phyloP scores from a whole-genome alignment of 805 yeast species.

The Suhomyces faveliae region DNA sequence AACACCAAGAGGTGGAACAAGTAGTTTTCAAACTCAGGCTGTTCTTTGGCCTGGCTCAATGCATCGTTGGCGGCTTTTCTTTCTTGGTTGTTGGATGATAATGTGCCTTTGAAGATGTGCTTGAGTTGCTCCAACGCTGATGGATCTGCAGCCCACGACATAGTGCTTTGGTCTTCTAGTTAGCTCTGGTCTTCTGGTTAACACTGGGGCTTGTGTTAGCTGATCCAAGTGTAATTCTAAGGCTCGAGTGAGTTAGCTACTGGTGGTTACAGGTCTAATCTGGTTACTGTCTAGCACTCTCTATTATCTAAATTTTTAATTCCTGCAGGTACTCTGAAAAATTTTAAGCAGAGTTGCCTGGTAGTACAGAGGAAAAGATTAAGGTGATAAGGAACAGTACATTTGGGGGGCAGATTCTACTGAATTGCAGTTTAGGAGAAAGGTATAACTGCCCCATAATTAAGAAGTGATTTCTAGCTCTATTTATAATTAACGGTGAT shows the following conservation, averaged over 20 bases:
- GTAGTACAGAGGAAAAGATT: too few relatives aligned
- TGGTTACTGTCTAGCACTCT: too few relatives aligned
- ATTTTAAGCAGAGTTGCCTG: not conserved
- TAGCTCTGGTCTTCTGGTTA: not conserved
- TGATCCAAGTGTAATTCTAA: too few relatives aligned
- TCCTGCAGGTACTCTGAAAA: not conserved
- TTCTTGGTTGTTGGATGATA: slow-evolving; percentile 54
- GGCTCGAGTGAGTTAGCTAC: too few relatives aligned
- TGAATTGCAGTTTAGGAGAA: too few relatives aligned
- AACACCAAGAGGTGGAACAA: slow-evolving; percentile 64
- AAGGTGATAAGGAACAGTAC: too few relatives aligned
- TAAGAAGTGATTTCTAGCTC: too few relatives aligned
- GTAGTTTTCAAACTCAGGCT: slow-evolving; percentile 81
- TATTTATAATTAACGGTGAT: too few relatives aligned
- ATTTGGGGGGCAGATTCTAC: too few relatives aligned
- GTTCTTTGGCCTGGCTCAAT: slow-evolving; percentile 62
- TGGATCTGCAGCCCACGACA: slow-evolving; percentile 70
- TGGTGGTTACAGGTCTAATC: not conserved
- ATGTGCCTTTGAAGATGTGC: slow-evolving; percentile 65
- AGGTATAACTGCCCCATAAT: too few relatives aligned
- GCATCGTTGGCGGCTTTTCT: slow-evolving; percentile 73
- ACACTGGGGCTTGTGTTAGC: too few relatives aligned
- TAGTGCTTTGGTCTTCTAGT: slow-evolving; percentile 9
- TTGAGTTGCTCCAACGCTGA: slow-evolving; percentile 63
- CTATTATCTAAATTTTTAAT: not conserved